These are phyloP conservation scores for Bathelium albidoporum DNA, from an alignment of 495 filamentous ascomycete species.

Conservation along the genomic window DNA sequence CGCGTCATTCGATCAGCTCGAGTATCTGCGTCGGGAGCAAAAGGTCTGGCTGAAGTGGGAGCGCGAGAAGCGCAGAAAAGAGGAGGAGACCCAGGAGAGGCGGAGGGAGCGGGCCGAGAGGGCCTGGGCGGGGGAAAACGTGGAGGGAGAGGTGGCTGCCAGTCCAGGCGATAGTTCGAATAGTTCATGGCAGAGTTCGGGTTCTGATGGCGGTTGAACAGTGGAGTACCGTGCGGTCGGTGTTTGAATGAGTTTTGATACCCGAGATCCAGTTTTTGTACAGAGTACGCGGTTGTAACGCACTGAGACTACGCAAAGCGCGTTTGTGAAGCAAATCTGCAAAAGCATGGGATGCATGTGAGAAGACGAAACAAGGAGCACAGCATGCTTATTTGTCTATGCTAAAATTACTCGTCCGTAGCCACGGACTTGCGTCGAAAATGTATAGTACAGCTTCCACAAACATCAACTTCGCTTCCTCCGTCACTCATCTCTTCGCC, in stretches of 20 bases:
- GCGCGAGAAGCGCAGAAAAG: slow-evolving; percentile 2
- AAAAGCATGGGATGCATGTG: background rate
- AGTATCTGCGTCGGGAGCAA: slow-evolving; percentile 27
- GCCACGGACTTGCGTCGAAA: background rate
- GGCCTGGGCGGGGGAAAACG: background rate
- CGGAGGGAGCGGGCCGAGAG: background rate
- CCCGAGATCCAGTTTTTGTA: too few species aligned
- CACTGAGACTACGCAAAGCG: too few species aligned
- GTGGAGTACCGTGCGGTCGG: background rate
- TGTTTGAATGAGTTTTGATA: background rate
- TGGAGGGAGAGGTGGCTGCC: background rate
- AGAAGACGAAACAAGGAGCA: background rate
- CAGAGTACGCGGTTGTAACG: too few species aligned
- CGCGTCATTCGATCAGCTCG: slow-evolving; percentile 29
- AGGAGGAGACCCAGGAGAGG: background rate
- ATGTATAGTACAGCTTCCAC: background rate
- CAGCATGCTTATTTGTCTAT: background rate
- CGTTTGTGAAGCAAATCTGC: too few species aligned
- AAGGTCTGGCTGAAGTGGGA: slow-evolving; percentile 23
- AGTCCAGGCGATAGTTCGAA: background rate
- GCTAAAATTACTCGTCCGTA: background rate
- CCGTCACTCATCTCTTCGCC: background rate
- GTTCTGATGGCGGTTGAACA: background rate
- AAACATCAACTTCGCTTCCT: background rate
- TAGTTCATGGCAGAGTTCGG: background rate